Conservation (phyloP, 2,329 filamentous ascomycete species). For the Didymella lethalis region DNA sequence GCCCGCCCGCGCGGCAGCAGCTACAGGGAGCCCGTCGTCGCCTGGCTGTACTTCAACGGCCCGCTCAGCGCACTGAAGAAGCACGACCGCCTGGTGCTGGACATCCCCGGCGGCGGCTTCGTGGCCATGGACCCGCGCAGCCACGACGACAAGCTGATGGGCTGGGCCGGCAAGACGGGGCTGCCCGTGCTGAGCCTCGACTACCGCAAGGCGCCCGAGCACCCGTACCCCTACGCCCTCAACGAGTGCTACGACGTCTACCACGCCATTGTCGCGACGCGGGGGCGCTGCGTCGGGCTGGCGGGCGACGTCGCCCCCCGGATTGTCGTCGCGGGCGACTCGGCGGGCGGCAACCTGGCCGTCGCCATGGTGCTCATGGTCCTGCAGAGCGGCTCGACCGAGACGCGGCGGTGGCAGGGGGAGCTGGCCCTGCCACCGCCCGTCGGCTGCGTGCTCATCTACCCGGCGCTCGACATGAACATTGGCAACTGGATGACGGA, state of each 20-base stretch:
- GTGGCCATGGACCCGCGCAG: constrained; percentile 96
- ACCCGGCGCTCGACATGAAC: constrained; percentile 93
- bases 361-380: constrained; percentile 88
- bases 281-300: constrained; percentile 78
- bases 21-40: constrained; percentile 82
- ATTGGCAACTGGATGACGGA: constrained; percentile 99
- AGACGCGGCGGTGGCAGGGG: constrained; percentile 63
- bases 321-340: constrained; percentile 79
- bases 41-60: constrained; percentile 95
- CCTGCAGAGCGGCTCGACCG: constrained; percentile 73
- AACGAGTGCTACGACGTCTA: constrained; percentile 92
- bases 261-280: constrained; percentile 72
- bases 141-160: constrained; percentile 91
- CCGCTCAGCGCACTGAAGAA: constrained; percentile 78
- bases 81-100: constrained; percentile 80
- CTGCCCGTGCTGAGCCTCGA: constrained; percentile 91
- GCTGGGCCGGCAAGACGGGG: constrained; percentile 89
- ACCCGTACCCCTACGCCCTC: constrained; percentile 82
- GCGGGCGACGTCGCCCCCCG: constrained; percentile 71
- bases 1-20: constrained; percentile 79
- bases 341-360: constrained; percentile 82
- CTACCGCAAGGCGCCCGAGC: constrained; percentile 86
- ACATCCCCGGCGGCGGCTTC: constrained; percentile 93
- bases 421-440: constrained; percentile 73
- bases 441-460: constrained; percentile 83